Base-by-base conservation (phyloP, 768 basidiomycete species). In the Boletus fagicola region DNA sequence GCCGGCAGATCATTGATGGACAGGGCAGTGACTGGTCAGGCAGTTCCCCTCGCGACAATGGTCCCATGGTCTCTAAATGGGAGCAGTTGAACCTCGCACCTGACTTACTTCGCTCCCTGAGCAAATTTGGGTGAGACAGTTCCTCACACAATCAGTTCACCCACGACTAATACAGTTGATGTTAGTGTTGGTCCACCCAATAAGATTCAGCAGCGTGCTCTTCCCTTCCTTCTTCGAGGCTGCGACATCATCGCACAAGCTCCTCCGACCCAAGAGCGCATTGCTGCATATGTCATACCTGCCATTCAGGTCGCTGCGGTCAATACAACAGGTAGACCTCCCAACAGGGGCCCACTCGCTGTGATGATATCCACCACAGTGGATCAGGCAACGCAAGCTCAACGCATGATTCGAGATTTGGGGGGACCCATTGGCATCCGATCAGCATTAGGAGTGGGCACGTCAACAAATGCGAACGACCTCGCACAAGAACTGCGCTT, bases 191-290 rank as follows among this genome's bases (percentile, higher is more conserved):
- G 96, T 1, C 97, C 97, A 2, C 97, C 97, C 7, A 98, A 98
- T 74, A 99, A 99, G 78, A 97, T 99, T 62, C 97, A 98, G 74
- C 94, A 96, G 68, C 84, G 96, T 48, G 95, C 97, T 45, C 78
- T 99, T 49, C 97, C 97, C 8, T 98, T 98, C 76, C 84, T 99
- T 57, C 80, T 98, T 35, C 84, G 89, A 51, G 95, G 94, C 9
- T 85, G 93, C 38, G 97, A 99, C 66, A 98, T 98, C 68, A 98
- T 99, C 66, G 95, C 96, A 10, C 97, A 99, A 74, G 97, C 96
- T 11, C 97, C 97, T 47, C 95, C 97, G 1, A 98, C 97, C 0
- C 96, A 98, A 71, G 97, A 99, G 72, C 83, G 97, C 46, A 99
- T 99, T 65, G 95, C 96, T 24, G 94, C 95, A 57, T 99, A 99